phyloP scores from a whole-genome alignment of 2,329 filamentous ascomycete species.

The Bipolaris sorokiniana region DNA sequence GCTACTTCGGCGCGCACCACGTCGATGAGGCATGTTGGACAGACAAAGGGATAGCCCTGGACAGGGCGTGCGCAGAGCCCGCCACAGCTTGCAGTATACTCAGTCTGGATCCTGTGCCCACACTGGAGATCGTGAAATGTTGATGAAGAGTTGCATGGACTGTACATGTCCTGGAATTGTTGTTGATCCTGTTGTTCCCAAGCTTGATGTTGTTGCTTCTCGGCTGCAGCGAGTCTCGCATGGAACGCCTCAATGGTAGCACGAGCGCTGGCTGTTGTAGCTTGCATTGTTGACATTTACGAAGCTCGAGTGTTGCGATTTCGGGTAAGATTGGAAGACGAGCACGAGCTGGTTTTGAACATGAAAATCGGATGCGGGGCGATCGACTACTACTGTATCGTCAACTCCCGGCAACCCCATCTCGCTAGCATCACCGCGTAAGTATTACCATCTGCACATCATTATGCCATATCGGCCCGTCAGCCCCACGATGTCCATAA shows the following conservation, averaged over 20 bases:
- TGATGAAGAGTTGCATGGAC: conserved; percentile 12
- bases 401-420: neutral
- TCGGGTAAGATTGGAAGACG: neutral
- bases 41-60: conserved; percentile 10
- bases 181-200: conserved; percentile 8
- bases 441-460: neutral
- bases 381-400: neutral
- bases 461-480: neutral
- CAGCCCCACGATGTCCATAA: neutral
- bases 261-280: conserved; percentile 9
- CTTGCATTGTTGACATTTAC: conserved; percentile 3
- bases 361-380: conserved; percentile 5
- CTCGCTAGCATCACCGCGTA: neutral
- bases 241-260: conserved; percentile 12
- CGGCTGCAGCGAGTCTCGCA: conserved; percentile 6
- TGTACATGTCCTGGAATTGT: conserved; percentile 16
- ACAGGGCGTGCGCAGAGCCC: conserved; percentile 8
- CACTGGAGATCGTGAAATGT: conserved; percentile 15
- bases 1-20: conserved; percentile 15
- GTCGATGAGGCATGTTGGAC: conserved; percentile 11
- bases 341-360: conserved; percentile 1
- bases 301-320: conserved; percentile 4
- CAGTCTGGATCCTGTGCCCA: conserved; percentile 15
- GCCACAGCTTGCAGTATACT: conserved; percentile 15
- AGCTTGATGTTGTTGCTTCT: conserved; percentile 3